These are phyloP conservation scores for Lolium rigidum DNA, from an alignment of 176 grass and related monocot species.

Conservation along the genomic window DNA sequence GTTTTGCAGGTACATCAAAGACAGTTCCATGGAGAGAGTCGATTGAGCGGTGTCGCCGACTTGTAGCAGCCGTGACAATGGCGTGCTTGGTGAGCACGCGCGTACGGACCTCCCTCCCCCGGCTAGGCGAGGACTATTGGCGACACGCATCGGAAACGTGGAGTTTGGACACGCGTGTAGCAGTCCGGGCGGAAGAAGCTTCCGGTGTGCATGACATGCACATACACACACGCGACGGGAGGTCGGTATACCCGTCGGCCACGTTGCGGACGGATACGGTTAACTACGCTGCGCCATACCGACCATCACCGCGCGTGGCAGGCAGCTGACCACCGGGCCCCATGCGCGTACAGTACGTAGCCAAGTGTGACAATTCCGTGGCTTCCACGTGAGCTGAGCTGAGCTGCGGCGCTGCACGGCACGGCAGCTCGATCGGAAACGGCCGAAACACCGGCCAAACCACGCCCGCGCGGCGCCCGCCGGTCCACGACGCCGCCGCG, in stretches of 20 bases:
- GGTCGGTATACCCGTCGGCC: background rate
- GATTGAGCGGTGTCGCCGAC: no score
- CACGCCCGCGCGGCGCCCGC: background rate
- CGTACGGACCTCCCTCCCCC: no score
- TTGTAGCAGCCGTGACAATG: no score
- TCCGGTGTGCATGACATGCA: background rate
- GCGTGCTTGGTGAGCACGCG: no score
- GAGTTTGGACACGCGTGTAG: background rate
- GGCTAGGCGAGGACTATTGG: background rate
- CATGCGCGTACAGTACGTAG: background rate
- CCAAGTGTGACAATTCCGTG: background rate
- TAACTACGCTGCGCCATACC: background rate
- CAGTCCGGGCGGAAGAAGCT: background rate
- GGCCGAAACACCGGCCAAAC: constrained; percentile 42
- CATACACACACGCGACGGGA: background rate
- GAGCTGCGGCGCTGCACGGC: background rate
- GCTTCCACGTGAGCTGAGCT: background rate
- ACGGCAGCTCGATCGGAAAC: constrained; percentile 26
- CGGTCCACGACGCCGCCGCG: background rate
- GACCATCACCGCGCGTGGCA: no score
- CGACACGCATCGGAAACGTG: background rate
- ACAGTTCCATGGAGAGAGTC: no score
- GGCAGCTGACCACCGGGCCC: no score
- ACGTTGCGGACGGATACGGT: background rate
- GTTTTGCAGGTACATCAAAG: no score